A percentile compares a stretch with the other conserved stretches of the same genome.
These are phyloP conservation scores for Nepenthes mirabilis DNA, from an alignment of 148 eudicot species.

Conservation along the genomic window DNA sequence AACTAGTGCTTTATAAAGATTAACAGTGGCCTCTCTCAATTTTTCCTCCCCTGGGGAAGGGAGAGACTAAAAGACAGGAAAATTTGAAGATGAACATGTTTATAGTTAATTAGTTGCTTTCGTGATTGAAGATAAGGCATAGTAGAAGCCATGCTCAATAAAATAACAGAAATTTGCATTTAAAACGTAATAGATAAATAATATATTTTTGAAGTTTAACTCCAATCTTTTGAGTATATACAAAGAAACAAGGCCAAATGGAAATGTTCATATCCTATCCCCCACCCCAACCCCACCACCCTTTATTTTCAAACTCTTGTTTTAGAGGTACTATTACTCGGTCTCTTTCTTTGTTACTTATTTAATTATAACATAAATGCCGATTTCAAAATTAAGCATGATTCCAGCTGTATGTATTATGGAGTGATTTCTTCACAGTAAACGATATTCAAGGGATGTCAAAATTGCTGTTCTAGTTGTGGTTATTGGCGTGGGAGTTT, in stretches of 20 bases:
- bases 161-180: not conserved
- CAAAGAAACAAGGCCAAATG: too few species aligned
- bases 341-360: not conserved
- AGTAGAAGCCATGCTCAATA: too few species aligned
- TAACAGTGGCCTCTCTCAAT: too few species aligned
- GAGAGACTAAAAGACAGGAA: too few species aligned
- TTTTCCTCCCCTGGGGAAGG: too few species aligned
- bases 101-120: not conserved
- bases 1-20: too few species aligned
- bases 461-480: conserved; percentile 68
- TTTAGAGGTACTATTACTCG: not conserved
- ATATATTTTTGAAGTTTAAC: too few species aligned
- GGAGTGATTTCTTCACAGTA: conserved; percentile 73
- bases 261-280: too few species aligned
- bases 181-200: too few species aligned
- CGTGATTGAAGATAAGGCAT: not conserved
- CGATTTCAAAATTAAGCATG: conserved; percentile 82
- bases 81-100: too few species aligned
- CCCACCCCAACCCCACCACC: too few species aligned
- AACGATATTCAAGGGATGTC: conserved; percentile 58
- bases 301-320: not conserved
- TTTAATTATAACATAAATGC: conserved; percentile 3
- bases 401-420: conserved; percentile 71
- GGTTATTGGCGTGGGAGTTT: conserved; percentile 76
- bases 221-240: not conserved